Base-by-base conservation (phyloP, 2,329 filamentous ascomycete species). In the Sphaceloma murrayae region DNA sequence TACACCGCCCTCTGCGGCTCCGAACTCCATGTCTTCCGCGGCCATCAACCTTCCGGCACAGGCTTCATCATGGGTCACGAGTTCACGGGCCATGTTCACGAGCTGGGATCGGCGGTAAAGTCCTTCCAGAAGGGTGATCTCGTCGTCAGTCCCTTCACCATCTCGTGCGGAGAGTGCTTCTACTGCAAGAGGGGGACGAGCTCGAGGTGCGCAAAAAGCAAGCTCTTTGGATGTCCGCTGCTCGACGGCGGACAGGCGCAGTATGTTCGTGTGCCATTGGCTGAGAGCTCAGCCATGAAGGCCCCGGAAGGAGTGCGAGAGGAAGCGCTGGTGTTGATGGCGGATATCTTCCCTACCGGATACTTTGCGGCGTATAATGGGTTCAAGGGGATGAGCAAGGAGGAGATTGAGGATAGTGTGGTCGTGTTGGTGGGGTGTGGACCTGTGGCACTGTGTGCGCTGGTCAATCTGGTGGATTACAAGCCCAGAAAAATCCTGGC, bases 1-100 rank as follows among this genome's bases (percentile, higher is more conserved):
- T 83, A 84, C 54, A 84, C 86, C 18, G 88, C 85, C 11, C 72
- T 95, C 22, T 95, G 88, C 60, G 88, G 88, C 59, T 89, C 83
- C 57, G 87, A 94, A 58, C 70, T 94, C 27, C 88, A 94, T 63
- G 78, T 85, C 44, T 94, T 80, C 65, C 82, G 87, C 34, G 88
- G 88, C 26, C 80, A 86, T 55, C 78, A 94, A 58, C 72, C 77
- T 17, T 81, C 78, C 5, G 69, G 63, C 1, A 75, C 81, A 0
- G 74, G 69, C 24, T 79, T 78, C 56, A 74, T 80, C 46, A 78
- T 76, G 82, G 84, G 86, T 47, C 88, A 94, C 60, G 88, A 94
- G 58, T 93, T 94, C 58, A 85, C 84, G 2, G 88, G 88, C 4
- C 73, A 70, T 17, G 76, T 94, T 7, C 72, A 79, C 24, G 75